phyloP scores from a whole-genome alignment of 345 rosid genomes.

The Eucalyptus rudis region DNA sequence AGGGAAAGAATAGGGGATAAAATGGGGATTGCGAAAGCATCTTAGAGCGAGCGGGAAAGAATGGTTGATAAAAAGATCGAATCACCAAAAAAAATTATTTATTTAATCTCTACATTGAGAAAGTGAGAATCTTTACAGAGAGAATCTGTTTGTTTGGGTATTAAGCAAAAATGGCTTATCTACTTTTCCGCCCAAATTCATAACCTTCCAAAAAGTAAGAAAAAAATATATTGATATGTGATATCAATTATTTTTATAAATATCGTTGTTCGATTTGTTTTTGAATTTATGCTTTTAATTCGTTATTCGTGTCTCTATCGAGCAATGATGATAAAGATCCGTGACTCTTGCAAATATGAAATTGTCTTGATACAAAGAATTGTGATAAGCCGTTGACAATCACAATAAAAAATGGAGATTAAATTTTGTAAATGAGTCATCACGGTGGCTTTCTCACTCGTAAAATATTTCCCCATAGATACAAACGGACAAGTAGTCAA shows the following conservation, averaged over 20 bases:
- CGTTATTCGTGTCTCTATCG: not conserved
- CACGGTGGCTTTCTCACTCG: not conserved
- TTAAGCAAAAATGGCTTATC: not conserved
- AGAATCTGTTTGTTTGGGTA: not conserved
- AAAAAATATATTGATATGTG: accelerated
- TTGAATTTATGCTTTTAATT: not conserved
- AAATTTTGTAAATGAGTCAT: not conserved
- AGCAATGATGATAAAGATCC: not conserved
- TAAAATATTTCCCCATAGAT: not conserved
- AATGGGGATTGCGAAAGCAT: not conserved
- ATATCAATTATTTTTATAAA: not conserved
- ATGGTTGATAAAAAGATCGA: not conserved
- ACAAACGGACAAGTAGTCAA: not conserved
- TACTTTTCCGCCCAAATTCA: not conserved
- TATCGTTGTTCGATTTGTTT: not conserved
- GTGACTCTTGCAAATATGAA: not conserved
- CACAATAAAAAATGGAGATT: not conserved
- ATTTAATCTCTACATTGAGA: not conserved
- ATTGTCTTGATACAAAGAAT: not conserved
- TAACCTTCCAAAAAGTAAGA: not conserved
- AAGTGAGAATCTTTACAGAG: not conserved
- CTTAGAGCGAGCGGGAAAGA: not conserved
- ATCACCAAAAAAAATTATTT: not conserved
- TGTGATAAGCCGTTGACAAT: not conserved
- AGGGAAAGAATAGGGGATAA: not conserved